Conservation (phyloP, 129 eudicot species). For the Erigeron canadensis region DNA sequence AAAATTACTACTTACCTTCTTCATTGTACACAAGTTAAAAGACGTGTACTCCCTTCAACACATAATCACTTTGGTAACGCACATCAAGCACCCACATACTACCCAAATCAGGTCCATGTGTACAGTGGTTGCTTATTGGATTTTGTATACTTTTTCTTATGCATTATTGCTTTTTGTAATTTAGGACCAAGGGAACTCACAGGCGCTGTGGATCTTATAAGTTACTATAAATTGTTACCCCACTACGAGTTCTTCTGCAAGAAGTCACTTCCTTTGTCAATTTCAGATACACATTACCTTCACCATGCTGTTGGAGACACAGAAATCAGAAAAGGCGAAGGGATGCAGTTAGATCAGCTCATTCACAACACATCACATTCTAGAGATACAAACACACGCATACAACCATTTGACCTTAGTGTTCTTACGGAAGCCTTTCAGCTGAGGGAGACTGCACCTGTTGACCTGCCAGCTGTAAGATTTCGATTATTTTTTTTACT, state of each 20-base stretch:
- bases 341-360: slow-evolving; percentile 72
- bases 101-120: neutral
- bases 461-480: slow-evolving; percentile 59
- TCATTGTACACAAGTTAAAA: no score
- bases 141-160: slow-evolving; percentile 4
- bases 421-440: slow-evolving; percentile 64
- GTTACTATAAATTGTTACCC: slow-evolving; percentile 54
- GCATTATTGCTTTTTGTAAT: slow-evolving; percentile 11
- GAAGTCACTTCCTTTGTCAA: slow-evolving; percentile 49
- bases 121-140: slow-evolving; percentile 11
- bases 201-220: slow-evolving; percentile 70
- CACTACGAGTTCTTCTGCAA: slow-evolving; percentile 75
- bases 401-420: slow-evolving; percentile 56
- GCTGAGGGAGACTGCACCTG: slow-evolving; percentile 46
- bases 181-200: slow-evolving; percentile 72
- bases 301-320: slow-evolving; percentile 60
- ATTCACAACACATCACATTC: slow-evolving; percentile 32
- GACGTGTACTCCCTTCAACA: no score
- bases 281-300: slow-evolving; percentile 65
- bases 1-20: no score
- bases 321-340: slow-evolving; percentile 67
- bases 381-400: slow-evolving; percentile 28
- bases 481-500: neutral
- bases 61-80: neutral
- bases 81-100: neutral